phyloP scores from a whole-genome alignment of 768 basidiomycete genomes.

The Boletus reticuloceps region DNA sequence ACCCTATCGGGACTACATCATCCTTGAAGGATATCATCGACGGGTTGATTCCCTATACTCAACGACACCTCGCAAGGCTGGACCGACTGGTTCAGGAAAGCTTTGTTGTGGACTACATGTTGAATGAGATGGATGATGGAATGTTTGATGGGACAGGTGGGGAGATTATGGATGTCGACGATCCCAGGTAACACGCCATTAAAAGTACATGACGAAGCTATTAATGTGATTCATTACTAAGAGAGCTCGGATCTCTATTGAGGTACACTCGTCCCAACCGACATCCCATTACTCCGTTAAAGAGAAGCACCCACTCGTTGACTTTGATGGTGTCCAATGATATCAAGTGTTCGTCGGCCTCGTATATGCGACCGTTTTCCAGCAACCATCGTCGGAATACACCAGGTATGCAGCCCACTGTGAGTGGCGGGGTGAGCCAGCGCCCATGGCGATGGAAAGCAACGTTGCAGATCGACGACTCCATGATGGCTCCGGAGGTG shows the following conservation, averaged over 20 bases:
- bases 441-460: conserved; percentile 53
- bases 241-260: background rate
- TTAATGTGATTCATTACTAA: background rate
- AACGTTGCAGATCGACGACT: conserved; percentile 70
- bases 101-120: conserved; percentile 88
- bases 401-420: conserved; percentile 70
- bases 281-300: conserved; percentile 73
- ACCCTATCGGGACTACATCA: conserved; percentile 20
- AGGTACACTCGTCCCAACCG: conserved; percentile 42
- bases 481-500: conserved; percentile 46
- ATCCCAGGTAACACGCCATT: background rate
- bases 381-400: conserved; percentile 70
- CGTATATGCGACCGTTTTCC: conserved; percentile 52
- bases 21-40: conserved; percentile 75
- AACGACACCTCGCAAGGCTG: conserved; percentile 83
- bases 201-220: conserved; percentile 16
- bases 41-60: conserved; percentile 89
- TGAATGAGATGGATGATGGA: conserved; percentile 85
- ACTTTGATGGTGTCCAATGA: conserved; percentile 40
- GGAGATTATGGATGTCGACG: conserved; percentile 40
- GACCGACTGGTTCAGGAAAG: conserved; percentile 92
- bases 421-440: conserved; percentile 67
- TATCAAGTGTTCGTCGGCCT: conserved; percentile 45
- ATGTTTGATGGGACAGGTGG: conserved; percentile 55
- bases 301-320: conserved; percentile 67